A percentile compares a stretch with the other conserved stretches of the same genome.
Evolutionary conservation across 2,329 filamentous ascomycete genomes (phyloP).

Genomic region (Ceratocystis huliohia): DNA sequence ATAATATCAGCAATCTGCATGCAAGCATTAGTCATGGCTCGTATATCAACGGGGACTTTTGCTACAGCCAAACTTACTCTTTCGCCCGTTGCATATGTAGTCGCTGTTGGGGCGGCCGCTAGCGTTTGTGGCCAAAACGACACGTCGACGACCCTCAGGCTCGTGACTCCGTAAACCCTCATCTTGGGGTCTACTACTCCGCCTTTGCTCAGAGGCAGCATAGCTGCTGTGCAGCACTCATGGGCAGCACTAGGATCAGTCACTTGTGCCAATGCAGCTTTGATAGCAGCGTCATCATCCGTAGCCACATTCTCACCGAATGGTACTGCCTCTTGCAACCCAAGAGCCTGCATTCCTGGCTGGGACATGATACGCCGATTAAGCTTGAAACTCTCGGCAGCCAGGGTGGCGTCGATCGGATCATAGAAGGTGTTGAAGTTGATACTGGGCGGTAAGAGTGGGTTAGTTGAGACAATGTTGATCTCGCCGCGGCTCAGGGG

Average conservation of each 20-base stretch:
- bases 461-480: constrained; percentile 29
- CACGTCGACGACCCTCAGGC: constrained; percentile 30
- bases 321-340: constrained; percentile 26
- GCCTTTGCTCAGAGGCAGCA: constrained; percentile 33
- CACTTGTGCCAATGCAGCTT: constrained; percentile 20
- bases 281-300: constrained; percentile 25
- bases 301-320: constrained; percentile 24
- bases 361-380: constrained; percentile 28
- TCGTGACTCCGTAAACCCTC: constrained; percentile 24
- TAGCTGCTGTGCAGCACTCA: constrained; percentile 25
- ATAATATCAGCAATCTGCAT: constrained; percentile 17
- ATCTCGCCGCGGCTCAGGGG: constrained; percentile 32
- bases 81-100: constrained; percentile 28
- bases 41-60: background rate
- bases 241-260: constrained; percentile 19
- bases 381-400: constrained; percentile 27
- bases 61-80: constrained; percentile 24
- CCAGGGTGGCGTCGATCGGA: constrained; percentile 29
- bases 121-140: constrained; percentile 26
- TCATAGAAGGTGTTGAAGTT: constrained; percentile 32
- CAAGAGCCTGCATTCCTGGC: constrained; percentile 26
- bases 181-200: constrained; percentile 28
- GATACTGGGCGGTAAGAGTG: constrained; percentile 27
- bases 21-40: constrained; percentile 14
- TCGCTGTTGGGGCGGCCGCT: constrained; percentile 25